Evolutionary conservation across 1,284 basidiomycete species (phyloP).

Genomic region (Porodaedalea pini): DNA sequence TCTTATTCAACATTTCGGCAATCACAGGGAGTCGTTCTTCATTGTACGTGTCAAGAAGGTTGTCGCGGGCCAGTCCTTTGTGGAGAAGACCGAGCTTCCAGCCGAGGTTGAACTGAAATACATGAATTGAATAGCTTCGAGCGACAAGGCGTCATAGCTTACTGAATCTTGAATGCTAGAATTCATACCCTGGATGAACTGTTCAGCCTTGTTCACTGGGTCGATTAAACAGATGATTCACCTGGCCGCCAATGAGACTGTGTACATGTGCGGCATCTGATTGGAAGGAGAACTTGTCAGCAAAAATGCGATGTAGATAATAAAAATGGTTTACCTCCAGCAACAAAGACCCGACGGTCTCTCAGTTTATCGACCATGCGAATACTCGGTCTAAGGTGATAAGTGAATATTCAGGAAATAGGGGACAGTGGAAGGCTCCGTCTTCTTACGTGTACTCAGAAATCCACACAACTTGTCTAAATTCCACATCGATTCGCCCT

Average conservation of each 20-base stretch:
- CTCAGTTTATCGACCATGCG: conserved; percentile 35
- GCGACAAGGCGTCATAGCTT: conserved; percentile 14
- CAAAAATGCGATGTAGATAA: neutral
- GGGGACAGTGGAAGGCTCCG: neutral
- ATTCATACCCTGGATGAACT: too few species aligned
- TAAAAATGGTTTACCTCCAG: conserved; percentile 31
- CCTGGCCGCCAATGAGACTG: conserved; percentile 45
- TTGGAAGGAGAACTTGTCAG: neutral
- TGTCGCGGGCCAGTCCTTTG: conserved; percentile 30
- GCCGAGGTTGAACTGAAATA: conserved; percentile 35
- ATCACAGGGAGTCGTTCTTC: conserved; percentile 38
- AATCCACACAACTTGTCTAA: too few species aligned
- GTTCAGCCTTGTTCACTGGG: too few species aligned
- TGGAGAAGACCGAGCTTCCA: conserved; percentile 42
- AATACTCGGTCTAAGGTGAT: conserved; percentile 33
- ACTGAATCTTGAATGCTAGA: conserved; percentile 39
- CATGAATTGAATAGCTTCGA: neutral
- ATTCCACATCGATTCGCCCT: too few species aligned
- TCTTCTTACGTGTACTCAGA: neutral
- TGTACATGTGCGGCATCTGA: conserved; percentile 43
- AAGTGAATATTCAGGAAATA: neutral
- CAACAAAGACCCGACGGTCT: conserved; percentile 34
- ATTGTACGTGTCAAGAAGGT: conserved; percentile 35
- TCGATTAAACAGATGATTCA: too few species aligned
- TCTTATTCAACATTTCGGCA: conserved; percentile 33